Evolutionary conservation across 1,284 basidiomycete genomes (phyloP).

Genomic region (Taiwanofungus camphoratus): DNA sequence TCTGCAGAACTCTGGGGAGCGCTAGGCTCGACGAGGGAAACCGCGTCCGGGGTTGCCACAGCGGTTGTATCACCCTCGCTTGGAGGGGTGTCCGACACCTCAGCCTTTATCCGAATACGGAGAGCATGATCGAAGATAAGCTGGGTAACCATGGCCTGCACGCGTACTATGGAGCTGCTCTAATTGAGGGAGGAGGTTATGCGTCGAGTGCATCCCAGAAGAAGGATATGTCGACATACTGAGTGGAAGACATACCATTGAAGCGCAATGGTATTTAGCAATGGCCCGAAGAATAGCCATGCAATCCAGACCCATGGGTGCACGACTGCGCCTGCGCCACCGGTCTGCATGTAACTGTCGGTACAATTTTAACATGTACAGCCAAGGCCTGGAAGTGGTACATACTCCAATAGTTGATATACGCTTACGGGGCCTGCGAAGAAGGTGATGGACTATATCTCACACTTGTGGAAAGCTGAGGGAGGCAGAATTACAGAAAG

Average conservation of each 20-base stretch:
- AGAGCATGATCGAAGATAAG: constrained; percentile 68
- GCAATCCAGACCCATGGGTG: constrained; percentile 59
- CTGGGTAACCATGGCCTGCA: constrained; percentile 62
- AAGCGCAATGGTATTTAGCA: constrained; percentile 30
- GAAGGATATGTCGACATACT: constrained; percentile 11
- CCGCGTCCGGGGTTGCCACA: constrained; percentile 23
- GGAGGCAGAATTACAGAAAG: too few relatives aligned
- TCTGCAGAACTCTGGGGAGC: neutral
- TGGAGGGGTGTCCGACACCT: constrained; percentile 25
- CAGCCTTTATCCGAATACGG: constrained; percentile 59
- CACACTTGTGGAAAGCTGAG: too few relatives aligned
- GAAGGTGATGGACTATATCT: constrained; percentile 12
- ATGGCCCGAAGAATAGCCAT: constrained; percentile 54
- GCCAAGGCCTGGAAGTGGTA: neutral
- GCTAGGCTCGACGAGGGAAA: constrained; percentile 21
- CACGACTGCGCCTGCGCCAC: constrained; percentile 31
- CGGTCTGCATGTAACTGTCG: constrained; percentile 37
- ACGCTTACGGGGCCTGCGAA: constrained; percentile 36
- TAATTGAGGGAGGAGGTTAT: constrained; percentile 1
- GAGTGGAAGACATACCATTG: constrained; percentile 34
- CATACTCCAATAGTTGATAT: constrained; percentile 26
- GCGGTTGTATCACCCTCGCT: constrained; percentile 16
- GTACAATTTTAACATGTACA: neutral
- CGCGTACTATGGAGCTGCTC: constrained; percentile 44
- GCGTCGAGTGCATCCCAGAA: neutral